A percentile compares a stretch with the other conserved stretches of the same genome.
phyloP scores from a whole-genome alignment of 2,329 filamentous ascomycete species.

The Talaromyces sp. region DNA sequence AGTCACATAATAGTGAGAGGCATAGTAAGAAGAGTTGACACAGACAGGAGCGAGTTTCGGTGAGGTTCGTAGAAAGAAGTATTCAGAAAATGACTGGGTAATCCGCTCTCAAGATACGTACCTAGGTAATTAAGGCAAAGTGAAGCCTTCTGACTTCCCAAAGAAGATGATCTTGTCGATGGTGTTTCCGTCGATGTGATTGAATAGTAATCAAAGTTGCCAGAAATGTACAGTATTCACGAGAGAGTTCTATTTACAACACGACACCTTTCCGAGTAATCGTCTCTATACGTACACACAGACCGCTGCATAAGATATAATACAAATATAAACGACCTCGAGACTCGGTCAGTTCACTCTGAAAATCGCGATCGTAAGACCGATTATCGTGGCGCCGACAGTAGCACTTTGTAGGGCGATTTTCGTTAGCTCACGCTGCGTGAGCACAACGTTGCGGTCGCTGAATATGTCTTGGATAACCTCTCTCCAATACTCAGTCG shows the following conservation, averaged over 20 bases:
- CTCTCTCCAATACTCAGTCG: slow-evolving; percentile 49
- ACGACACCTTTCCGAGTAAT: too few relatives aligned
- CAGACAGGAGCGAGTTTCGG: not conserved
- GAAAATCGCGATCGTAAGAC: slow-evolving; percentile 53
- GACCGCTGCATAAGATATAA: not conserved
- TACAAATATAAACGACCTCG: not conserved
- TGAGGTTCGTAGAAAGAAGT: not conserved
- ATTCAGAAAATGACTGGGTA: not conserved
- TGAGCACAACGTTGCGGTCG: slow-evolving; percentile 61
- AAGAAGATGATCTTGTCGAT: not conserved
- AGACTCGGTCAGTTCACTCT: slow-evolving; percentile 39
- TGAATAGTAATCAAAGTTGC: not conserved
- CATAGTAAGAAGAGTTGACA: too few relatives aligned
- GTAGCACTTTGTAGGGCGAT: slow-evolving; percentile 66
- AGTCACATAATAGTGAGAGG: too few relatives aligned
- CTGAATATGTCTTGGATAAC: slow-evolving; percentile 62
- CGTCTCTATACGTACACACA: not conserved
- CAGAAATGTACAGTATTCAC: not conserved
- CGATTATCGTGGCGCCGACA: slow-evolving; percentile 63
- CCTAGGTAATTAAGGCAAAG: not conserved
- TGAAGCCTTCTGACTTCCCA: not conserved
- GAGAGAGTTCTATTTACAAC: slow-evolving; percentile 9
- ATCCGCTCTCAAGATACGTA: not conserved
- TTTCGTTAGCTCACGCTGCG: slow-evolving; percentile 69
- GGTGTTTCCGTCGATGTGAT: not conserved